Base-by-base conservation (phyloP, 192 early-diverging fungal genomes). In the Coemansia sp. region DNA sequence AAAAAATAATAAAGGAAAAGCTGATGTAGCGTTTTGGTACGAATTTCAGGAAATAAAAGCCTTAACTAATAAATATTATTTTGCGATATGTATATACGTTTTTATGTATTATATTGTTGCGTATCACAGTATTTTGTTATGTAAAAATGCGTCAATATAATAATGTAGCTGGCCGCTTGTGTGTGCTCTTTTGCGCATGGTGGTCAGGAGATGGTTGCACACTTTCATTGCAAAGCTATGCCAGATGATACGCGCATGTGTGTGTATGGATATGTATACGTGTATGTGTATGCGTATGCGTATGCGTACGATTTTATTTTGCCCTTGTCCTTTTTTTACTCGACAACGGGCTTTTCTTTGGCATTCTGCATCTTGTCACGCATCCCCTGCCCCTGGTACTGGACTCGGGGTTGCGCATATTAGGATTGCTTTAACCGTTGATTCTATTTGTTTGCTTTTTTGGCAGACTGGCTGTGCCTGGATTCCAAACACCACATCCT, bases 351-450 rank as follows among this genome's bases (percentile, higher is more conserved):
- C 13, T 42, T 42, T 42, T 18, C 39, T 0, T 42, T 9, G 39
- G 3, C 39, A 42, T 18, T 16, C 39, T 42, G 39, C 39, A 42
- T 42, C 13, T 18, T 42, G 13, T 42, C 39, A 42, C 39, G 39
- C 39, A 42, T 42, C 39, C 52, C 52, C 52, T 10, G 27, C 19
- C 52, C 52, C 27, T 54, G 52, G 52, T 54, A 29, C 52, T 54
- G 52, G 52, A 6, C 52, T 29, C 52, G 27, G 52, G 25, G 52
- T 20, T 29, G 27, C 27, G 19, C 28, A 53, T 28, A 13, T n/a
- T n/a, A 54, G 52, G 16, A 24, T 24, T 25, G 8, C 25, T 51
- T 24, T 29, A 29, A 9, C 11, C 11, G 18, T 30, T 29, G 3
- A 1, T 29, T 29, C 10, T 53, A 0, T 11, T 54, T 20, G 52